Conservation (phyloP, 345 rosid genomes). For the Turritis glabra region DNA sequence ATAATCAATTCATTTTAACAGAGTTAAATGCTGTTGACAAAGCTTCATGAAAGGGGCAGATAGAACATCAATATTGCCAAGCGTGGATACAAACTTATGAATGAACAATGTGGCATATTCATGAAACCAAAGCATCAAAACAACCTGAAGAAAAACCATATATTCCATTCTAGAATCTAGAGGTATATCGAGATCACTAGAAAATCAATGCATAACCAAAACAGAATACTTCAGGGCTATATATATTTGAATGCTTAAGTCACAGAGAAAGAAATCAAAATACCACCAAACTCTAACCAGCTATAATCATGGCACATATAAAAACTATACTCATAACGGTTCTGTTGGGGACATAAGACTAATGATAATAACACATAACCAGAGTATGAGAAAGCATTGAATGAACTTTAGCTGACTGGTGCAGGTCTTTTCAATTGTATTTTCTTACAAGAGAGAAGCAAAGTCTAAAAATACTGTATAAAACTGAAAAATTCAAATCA, state of each 20-base stretch:
- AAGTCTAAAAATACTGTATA: background rate
- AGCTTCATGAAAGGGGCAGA: background rate
- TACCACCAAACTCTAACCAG: conserved; percentile 7
- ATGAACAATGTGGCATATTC: background rate
- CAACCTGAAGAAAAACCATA: background rate
- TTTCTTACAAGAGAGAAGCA: background rate
- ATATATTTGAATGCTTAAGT: background rate
- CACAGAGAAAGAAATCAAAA: background rate
- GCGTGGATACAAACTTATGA: background rate
- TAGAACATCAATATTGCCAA: background rate
- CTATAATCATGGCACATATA: background rate
- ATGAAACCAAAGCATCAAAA: conserved; percentile 6
- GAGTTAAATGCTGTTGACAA: background rate
- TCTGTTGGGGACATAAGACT: conserved; percentile 1
- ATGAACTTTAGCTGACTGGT: background rate
- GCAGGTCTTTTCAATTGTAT: background rate
- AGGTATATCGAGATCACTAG: background rate
- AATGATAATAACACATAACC: background rate
- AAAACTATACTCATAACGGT: background rate
- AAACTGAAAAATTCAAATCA: conserved; percentile 11
- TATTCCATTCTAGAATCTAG: background rate
- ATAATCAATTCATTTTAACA: background rate
- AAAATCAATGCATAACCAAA: background rate
- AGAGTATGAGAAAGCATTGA: background rate
- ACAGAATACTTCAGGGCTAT: background rate